These are phyloP conservation scores for Cardiospermum halicacabum DNA, from an alignment of 345 rosid genomes.

Conservation along the genomic window DNA sequence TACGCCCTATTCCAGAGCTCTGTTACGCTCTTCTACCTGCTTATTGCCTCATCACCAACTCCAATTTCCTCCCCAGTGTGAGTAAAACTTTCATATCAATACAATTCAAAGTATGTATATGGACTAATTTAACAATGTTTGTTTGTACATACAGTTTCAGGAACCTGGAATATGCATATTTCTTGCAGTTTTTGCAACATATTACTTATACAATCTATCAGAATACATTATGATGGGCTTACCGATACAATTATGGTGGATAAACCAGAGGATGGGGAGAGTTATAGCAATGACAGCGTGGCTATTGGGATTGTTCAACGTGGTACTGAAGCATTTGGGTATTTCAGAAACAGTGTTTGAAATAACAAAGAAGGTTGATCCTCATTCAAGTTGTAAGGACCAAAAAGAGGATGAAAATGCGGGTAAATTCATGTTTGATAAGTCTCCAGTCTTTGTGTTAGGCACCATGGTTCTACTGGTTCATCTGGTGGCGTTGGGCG, in stretches of 20 bases:
- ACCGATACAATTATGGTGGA: constrained; percentile 45
- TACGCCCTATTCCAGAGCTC: constrained; percentile 53
- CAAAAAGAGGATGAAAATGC: constrained; percentile 6
- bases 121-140: not conserved
- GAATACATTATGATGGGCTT: constrained; percentile 32
- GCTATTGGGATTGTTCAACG: constrained; percentile 34
- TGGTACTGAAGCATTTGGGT: constrained; percentile 42
- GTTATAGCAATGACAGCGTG: constrained; percentile 31
- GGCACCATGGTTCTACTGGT: constrained; percentile 33
- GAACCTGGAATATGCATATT: constrained; percentile 28
- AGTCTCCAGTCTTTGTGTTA: constrained; percentile 30
- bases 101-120: too few species aligned
- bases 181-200: constrained; percentile 18
- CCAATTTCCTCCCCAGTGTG: constrained; percentile 64
- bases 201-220: constrained; percentile 19
- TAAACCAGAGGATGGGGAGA: constrained; percentile 27
- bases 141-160: constrained; percentile 15
- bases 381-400: constrained; percentile 16
- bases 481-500: constrained; percentile 21
- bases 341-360: constrained; percentile 43
- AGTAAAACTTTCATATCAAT: not conserved
- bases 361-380: constrained; percentile 41
- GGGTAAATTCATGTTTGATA: constrained; percentile 32
- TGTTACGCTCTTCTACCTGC: constrained; percentile 57
- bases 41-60: constrained; percentile 50